A percentile compares a stretch with the other conserved stretches of the same genome.
These are phyloP conservation scores for Solanum medicagineum DNA, from an alignment of 257 asterid genomes.

Conservation along the genomic window DNA sequence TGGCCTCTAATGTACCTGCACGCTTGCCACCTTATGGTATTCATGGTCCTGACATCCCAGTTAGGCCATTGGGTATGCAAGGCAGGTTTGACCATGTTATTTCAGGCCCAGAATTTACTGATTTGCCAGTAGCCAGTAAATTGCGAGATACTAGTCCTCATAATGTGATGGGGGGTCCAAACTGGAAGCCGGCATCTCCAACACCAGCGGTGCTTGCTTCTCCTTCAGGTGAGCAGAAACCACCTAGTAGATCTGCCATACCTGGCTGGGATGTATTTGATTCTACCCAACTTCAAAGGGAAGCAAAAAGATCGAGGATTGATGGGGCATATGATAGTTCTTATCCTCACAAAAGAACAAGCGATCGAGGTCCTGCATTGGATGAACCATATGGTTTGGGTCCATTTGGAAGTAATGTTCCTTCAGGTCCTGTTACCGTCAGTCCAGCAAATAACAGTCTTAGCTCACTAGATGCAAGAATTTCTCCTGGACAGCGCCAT, in stretches of 20 bases:
- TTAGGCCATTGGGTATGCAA: slow-evolving; percentile 51
- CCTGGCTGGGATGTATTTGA: slow-evolving; percentile 64
- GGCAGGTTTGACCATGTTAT: slow-evolving; percentile 35
- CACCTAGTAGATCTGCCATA: slow-evolving; percentile 33
- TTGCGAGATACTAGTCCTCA: slow-evolving; percentile 40
- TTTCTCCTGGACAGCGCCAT: slow-evolving; percentile 24
- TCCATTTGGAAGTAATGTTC: slow-evolving; percentile 15
- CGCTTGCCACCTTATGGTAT: slow-evolving; percentile 35
- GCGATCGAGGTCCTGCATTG: slow-evolving; percentile 5
- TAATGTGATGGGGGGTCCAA: slow-evolving; percentile 41
- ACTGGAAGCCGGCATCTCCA: slow-evolving; percentile 79
- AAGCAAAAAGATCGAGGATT: slow-evolving; percentile 72
- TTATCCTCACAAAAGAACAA: slow-evolving; percentile 32
- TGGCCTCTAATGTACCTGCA: slow-evolving; percentile 35
- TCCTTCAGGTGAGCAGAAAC: slow-evolving; percentile 39
- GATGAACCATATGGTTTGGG: slow-evolving; percentile 28
- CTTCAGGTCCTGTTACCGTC: slow-evolving; percentile 21
- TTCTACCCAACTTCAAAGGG: slow-evolving; percentile 57
- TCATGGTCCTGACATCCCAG: slow-evolving; percentile 42
- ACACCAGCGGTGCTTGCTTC: slow-evolving; percentile 49
- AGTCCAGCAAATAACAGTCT: slow-evolving; percentile 7
- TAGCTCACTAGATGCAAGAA: slow-evolving; percentile 21
- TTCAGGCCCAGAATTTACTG: slow-evolving; percentile 36
- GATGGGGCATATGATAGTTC: slow-evolving; percentile 26
- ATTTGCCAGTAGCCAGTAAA: slow-evolving; percentile 25